Evolutionary conservation across 805 yeast genomes (phyloP).

Genomic region (Saccharomyces eubayanus): DNA sequence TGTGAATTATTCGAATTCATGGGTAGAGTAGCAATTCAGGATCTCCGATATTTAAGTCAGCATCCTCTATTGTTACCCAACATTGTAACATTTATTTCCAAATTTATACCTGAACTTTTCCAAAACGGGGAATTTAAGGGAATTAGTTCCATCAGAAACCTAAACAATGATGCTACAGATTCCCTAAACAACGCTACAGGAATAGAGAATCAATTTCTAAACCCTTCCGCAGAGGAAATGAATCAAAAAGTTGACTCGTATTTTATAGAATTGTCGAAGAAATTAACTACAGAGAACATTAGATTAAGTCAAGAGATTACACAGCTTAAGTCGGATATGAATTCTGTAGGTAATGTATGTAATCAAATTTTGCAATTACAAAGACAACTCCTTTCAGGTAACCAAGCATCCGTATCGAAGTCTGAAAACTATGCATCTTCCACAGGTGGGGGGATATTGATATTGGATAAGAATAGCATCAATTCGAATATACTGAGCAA

Average conservation of each 20-base stretch:
- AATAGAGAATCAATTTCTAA: background rate
- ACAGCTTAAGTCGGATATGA: constrained; percentile 23
- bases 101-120: constrained; percentile 26
- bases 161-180: background rate
- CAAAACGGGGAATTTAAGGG: constrained; percentile 15
- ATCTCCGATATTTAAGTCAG: constrained; percentile 22
- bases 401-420: background rate
- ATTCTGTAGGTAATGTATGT: constrained; percentile 19
- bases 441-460: constrained; percentile 10
- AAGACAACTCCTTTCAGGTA: constrained; percentile 13
- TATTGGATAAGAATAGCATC: constrained; percentile 20
- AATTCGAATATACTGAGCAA: constrained; percentile 15
- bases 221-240: background rate
- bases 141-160: background rate
- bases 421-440: background rate
- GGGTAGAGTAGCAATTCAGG: constrained; percentile 26
- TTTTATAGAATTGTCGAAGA: constrained; percentile 22
- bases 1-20: constrained; percentile 29
- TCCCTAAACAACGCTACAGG: background rate
- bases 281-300: constrained; percentile 26
- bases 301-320: constrained; percentile 26
- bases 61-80: constrained; percentile 21
- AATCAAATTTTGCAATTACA: constrained; percentile 24
- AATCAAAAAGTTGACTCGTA: constrained; percentile 9
- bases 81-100: constrained; percentile 21